Base-by-base conservation (phyloP, 1,139 yeast genomes). In the Pichia sp. region DNA sequence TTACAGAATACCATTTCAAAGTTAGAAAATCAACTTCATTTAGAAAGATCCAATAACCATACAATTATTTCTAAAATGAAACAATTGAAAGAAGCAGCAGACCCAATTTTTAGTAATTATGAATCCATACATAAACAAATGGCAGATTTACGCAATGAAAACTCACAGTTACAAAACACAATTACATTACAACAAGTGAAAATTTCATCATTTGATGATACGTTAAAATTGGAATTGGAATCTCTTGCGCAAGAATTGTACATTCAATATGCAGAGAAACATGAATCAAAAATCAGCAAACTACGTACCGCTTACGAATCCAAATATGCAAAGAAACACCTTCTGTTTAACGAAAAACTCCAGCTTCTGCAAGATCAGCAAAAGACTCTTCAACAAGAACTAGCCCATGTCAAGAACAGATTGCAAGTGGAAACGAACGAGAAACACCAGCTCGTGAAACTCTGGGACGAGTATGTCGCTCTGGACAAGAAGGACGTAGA, bases 201-300 rank as follows among this genome's bases (percentile, higher is more conserved):
- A 33, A 41, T 66, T n/a, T 54, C 52, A 20, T 59, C 57, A 2
- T 51, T 66, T 25, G 74, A 72, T 34, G 62, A 62, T 34, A 72
- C 70, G n/a, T 64, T 74, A 3, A 76, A 70, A 45, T 64, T 68
- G 37, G 69, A 74, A 48, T 61, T 80, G 25, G 76, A 76, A 46
- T 70, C 72, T 49, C 63, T 81, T 31, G 80, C 87, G 0, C 80
- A 78, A 46, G 84, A 78, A 50, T 64, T 82, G 13, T 82, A 81
- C 53, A 66, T 71, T 20, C 86, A 80, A 53, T 82, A 82, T 56
- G 72, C 83, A 3, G 74, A 78, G 38, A 82, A 82, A 54, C 91
- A 83, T 54, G 82, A 76, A 50, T 71, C 72, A 45, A 81, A 81
- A 52, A 80, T 79, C 6, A 66, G 66, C 21, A 69, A 74, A 25